Evolutionary conservation across 345 rosid genomes (phyloP), one percentile per base, ranked within the genome.

Genomic region (Citrus cavaleriei): DNA sequence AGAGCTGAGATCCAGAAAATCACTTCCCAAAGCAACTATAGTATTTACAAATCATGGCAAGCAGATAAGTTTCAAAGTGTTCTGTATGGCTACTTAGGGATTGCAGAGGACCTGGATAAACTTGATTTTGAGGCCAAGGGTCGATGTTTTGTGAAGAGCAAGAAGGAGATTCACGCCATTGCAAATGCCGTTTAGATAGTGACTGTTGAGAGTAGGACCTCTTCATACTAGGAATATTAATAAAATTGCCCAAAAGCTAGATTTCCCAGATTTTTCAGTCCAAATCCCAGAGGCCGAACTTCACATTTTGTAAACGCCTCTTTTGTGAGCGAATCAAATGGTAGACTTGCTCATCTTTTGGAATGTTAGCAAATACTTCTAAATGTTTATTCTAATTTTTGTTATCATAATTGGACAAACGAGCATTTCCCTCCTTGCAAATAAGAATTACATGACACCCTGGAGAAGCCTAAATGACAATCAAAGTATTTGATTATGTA

Each of bases 41-140:
- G 70, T 40, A 30, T 19, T 63, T 37, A 46, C 30, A 71, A 74
- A 72, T 32, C 72, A 16, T 67, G 42, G 65, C 73, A 38, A 14
- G 79, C 51, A 55, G 77, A 80, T 28, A 75, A 72, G 64, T 57
- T 65, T n/a, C 77, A 79, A 74, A 72, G 68, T 10, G 54, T 76
- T 75, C 74, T 89, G 6, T 87, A 86, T 25, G 90, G 92, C 73
- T 87, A 83, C 81, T 24, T 89, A 79, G 92, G 94, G 37, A 77
- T 81, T 24, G 84, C 90, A 24, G 73, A 73, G 49, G 92, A 90
- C 81, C 54, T 89, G 51, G 89, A 87, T 79, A 85, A 85, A 58
- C 89, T 90, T 10, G 88, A 83, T 70, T 72, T 74, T 28, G 79
- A 76, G 78, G 85, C 76, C 55, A 86, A 86, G 79, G 85, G 74